Evolutionary conservation across 768 basidiomycete genomes (phyloP), one percentile per base, ranked within the genome.

Genomic region (Suillus subluteus): DNA sequence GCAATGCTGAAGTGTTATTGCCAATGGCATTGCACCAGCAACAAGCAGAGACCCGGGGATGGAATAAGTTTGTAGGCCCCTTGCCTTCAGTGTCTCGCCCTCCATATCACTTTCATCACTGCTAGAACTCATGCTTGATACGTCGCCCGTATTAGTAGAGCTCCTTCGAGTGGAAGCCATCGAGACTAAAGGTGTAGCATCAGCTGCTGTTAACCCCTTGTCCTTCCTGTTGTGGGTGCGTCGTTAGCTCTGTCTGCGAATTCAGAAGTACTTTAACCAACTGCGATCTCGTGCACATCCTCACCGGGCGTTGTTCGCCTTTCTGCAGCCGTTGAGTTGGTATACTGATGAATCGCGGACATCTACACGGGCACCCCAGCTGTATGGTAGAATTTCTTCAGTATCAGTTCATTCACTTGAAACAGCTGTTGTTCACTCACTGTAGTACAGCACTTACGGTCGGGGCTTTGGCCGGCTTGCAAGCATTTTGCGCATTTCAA

Each of bases 401-500:
- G 13, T 15, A 38, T 37, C 21, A 21, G 56, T 58, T 2, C 38
- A 26, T 40, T 40, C 58, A 40, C 58, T 41, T 40, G 16, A 41
- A 59, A n/a, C 6, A 23, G n/a, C 16, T 13, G 7, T 38, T 26
- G 38, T 41, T 26, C 23, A 59, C 58, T 40, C 38, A 59, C 58
- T 40, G 58, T 59, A 26, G 58, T 23, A 40, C 38, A 59, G 8
- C 38, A 4, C 38, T 59, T 59, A 26, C 58, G 58, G 23, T 23
- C 38, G 9, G 40, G 16, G 9, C 56, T 58, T 40, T 59, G 58
- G 5, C 38, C 16, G 23, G 15, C 38, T 59, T 59, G 58, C 58
- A 59, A 26, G n/a, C 58, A 59, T 41, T 59, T 59, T 41, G 58
- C 58, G 11, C 58, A 59, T 41, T 59, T 59, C 58, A 41, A 59